A percentile compares a stretch with the other conserved stretches of the same genome.
phyloP scores from a whole-genome alignment of 2,329 filamentous ascomycete genomes.

The Neofusicoccum umdonicola region DNA sequence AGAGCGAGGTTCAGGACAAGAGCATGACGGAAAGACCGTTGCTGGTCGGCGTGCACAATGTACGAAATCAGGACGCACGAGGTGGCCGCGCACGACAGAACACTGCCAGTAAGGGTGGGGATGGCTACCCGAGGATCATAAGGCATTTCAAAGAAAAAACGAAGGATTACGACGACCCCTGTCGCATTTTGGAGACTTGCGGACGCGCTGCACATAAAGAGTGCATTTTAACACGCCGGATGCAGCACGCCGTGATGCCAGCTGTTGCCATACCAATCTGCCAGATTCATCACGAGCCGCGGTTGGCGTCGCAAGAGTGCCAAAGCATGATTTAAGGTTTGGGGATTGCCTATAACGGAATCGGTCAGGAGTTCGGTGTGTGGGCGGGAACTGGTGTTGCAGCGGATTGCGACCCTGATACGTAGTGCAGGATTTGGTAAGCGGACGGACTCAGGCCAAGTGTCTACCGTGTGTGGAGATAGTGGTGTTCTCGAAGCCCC shows the following conservation, averaged over 20 bases:
- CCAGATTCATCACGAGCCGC: background rate
- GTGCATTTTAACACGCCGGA: background rate
- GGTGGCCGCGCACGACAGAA: conserved; percentile 23
- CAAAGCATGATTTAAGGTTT: too few relatives aligned
- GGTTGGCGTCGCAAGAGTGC: too few relatives aligned
- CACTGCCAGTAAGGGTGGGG: conserved; percentile 24
- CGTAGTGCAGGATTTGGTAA: too few relatives aligned
- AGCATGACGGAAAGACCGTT: conserved; percentile 26
- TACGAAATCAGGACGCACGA: conserved; percentile 22
- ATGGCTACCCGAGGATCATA: conserved; percentile 2
- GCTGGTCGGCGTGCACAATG: conserved; percentile 21
- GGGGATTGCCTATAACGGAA: too few relatives aligned
- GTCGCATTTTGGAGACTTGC: background rate
- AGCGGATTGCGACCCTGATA: too few relatives aligned
- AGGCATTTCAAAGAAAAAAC: background rate
- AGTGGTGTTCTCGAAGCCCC: too few relatives aligned
- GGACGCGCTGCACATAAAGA: background rate
- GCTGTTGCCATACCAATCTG: too few relatives aligned
- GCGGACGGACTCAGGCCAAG: too few relatives aligned
- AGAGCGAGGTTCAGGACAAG: conserved; percentile 26
- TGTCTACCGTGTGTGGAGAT: too few relatives aligned
- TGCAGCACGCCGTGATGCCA: background rate
- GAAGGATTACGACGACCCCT: background rate
- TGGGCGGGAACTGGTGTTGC: too few relatives aligned
- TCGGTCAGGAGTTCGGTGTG: too few relatives aligned